A percentile compares a stretch with the other conserved stretches of the same genome.
Conservation (phyloP, 352 stramenopile species). For the Poterioochromonas sp. region DNA sequence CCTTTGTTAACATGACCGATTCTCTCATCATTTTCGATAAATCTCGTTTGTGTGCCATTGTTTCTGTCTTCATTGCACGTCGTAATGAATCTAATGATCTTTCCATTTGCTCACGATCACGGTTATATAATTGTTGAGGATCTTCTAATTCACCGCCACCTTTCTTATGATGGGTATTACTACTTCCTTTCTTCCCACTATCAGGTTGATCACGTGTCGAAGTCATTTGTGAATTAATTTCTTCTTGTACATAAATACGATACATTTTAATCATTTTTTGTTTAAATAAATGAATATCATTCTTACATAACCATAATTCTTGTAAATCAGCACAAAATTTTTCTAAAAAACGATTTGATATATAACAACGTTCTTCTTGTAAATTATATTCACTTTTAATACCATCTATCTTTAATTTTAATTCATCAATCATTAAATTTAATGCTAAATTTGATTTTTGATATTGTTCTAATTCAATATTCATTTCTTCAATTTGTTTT, state of each 20-base stretch:
- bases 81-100: slow-evolving; percentile 76
- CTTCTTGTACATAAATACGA: slow-evolving; percentile 32
- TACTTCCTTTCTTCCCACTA: background rate
- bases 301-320: slow-evolving; percentile 59
- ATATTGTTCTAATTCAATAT: slow-evolving; percentile 84
- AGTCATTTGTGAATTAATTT: slow-evolving; percentile 27
- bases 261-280: slow-evolving; percentile 51
- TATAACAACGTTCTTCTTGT: slow-evolving; percentile 45
- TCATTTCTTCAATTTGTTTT: slow-evolving; percentile 87
- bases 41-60: slow-evolving; percentile 42
- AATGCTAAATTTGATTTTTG: slow-evolving; percentile 80
- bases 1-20: slow-evolving; percentile 75
- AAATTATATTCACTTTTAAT: slow-evolving; percentile 65
- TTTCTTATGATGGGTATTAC: background rate
- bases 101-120: slow-evolving; percentile 81
- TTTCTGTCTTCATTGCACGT: slow-evolving; percentile 46
- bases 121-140: slow-evolving; percentile 58
- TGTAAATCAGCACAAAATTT: slow-evolving; percentile 70
- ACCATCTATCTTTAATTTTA: slow-evolving; percentile 67
- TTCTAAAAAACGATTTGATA: slow-evolving; percentile 39
- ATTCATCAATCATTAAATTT: slow-evolving; percentile 82
- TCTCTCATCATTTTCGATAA: slow-evolving; percentile 55
- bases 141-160: slow-evolving; percentile 34
- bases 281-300: slow-evolving; percentile 65
- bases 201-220: background rate